Conservation (phyloP, 177 flowering plant genomes). For the Vitis hybrid region DNA sequence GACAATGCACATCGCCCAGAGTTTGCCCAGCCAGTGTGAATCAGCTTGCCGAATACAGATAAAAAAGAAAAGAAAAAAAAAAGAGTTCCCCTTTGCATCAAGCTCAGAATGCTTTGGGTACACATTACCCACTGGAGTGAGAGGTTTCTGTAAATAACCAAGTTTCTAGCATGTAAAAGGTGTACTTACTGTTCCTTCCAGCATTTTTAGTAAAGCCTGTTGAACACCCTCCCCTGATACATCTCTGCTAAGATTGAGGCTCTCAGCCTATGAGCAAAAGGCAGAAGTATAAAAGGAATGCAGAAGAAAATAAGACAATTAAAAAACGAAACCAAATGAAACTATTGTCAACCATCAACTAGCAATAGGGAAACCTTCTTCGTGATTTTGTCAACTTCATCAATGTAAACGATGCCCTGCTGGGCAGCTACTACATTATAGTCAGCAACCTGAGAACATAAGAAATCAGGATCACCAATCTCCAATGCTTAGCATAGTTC, state of each 20-base stretch:
- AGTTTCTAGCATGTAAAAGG: not conserved
- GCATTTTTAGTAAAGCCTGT: slow-evolving; percentile 96
- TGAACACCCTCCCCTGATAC: slow-evolving; percentile 99
- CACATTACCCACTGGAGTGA: not conserved
- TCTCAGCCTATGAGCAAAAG: slow-evolving; percentile 70
- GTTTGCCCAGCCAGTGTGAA: too few species aligned
- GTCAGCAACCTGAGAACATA: slow-evolving; percentile 69
- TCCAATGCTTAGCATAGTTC: not conserved
- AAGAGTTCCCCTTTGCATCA: not conserved
- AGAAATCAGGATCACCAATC: slow-evolving; percentile 4
- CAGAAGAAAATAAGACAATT: not conserved
- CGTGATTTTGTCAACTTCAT: slow-evolving; percentile 98
- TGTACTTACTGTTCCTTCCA: slow-evolving; percentile 91
- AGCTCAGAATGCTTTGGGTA: not conserved
- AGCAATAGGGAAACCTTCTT: slow-evolving; percentile 60
- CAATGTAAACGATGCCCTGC: slow-evolving; percentile 96
- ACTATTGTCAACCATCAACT: not conserved
- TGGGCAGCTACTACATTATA: slow-evolving; percentile 93
- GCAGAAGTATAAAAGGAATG: not conserved
- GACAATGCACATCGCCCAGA: too few species aligned
- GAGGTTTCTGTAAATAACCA: not conserved
- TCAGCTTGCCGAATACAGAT: too few species aligned
- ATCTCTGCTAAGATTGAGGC: slow-evolving; percentile 86
- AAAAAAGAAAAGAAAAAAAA: not conserved
- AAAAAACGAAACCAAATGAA: not conserved